These are phyloP conservation scores for Codiaeum variegatum DNA, from an alignment of 441 rosid genomes.

Conservation along the genomic window DNA sequence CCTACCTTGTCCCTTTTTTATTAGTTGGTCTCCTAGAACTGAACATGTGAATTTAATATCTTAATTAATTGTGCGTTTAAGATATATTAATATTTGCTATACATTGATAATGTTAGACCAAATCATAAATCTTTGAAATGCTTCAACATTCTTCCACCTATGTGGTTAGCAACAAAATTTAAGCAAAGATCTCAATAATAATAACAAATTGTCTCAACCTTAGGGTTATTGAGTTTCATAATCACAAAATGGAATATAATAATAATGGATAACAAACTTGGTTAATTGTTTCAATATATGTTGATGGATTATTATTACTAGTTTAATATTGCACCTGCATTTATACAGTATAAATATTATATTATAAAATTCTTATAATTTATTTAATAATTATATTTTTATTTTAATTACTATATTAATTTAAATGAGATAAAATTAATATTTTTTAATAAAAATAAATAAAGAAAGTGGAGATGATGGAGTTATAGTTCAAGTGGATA, in stretches of 20 bases:
- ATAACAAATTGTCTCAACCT: background rate
- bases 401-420: too few species aligned
- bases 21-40: slow-evolving; percentile 21
- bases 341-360: too few species aligned
- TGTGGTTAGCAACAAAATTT: slow-evolving; percentile 21
- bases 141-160: slow-evolving; percentile 8
- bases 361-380: too few species aligned
- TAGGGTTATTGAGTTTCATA: background rate
- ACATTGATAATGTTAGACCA: slow-evolving; percentile 7
- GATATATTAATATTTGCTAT: background rate
- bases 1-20: slow-evolving; percentile 18
- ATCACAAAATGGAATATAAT: slow-evolving; percentile 12
- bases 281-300: too few species aligned
- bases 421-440: too few species aligned
- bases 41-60: slow-evolving; percentile 11
- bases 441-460: too few species aligned
- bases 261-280: background rate
- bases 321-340: too few species aligned
- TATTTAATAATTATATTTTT: too few species aligned
- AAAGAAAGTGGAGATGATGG: too few species aligned
- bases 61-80: background rate
- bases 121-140: slow-evolving; percentile 22
- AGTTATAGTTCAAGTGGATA: too few species aligned
- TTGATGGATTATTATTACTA: too few species aligned
- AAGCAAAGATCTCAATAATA: slow-evolving; percentile 14